Evolutionary conservation across 2,329 filamentous ascomycete species (phyloP).

Genomic region (Beauveria sp.): DNA sequence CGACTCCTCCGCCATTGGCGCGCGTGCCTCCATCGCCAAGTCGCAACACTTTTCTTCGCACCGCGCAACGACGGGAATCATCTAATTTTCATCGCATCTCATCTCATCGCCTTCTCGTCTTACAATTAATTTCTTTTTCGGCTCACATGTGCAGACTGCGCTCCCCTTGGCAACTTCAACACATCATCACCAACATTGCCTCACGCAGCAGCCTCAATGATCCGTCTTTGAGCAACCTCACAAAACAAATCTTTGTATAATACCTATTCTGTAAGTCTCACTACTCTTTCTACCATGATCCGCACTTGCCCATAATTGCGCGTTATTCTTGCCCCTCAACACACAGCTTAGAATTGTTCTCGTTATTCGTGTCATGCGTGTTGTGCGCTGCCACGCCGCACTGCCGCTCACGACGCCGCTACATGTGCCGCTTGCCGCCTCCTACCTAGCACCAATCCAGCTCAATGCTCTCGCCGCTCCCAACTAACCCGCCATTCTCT

Average conservation of each 20-base stretch:
- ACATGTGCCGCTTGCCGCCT: not conserved
- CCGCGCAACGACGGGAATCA: not conserved
- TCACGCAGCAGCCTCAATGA: not conserved
- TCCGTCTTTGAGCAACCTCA: not conserved
- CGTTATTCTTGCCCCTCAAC: not conserved
- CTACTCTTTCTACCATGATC: not conserved
- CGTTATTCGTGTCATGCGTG: not conserved
- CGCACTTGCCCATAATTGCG: not conserved
- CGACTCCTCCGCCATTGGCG: slow-evolving; percentile 8
- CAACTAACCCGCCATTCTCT: not conserved
- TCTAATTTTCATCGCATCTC: not conserved
- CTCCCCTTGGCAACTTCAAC: not conserved
- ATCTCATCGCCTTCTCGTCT: not conserved
- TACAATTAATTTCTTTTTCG: not conserved
- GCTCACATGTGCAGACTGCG: not conserved
- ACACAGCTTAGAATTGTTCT: not conserved
- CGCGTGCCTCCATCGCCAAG: not conserved
- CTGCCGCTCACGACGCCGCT: not conserved
- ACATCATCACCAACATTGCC: not conserved
- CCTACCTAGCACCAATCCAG: not conserved
- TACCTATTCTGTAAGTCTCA: not conserved
- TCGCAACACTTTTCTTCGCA: not conserved
- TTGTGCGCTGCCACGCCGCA: not conserved
- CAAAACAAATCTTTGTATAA: not conserved
- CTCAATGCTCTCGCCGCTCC: not conserved